Base-by-base conservation (phyloP, 495 filamentous ascomycete species). In the Aspergillus campestris region DNA sequence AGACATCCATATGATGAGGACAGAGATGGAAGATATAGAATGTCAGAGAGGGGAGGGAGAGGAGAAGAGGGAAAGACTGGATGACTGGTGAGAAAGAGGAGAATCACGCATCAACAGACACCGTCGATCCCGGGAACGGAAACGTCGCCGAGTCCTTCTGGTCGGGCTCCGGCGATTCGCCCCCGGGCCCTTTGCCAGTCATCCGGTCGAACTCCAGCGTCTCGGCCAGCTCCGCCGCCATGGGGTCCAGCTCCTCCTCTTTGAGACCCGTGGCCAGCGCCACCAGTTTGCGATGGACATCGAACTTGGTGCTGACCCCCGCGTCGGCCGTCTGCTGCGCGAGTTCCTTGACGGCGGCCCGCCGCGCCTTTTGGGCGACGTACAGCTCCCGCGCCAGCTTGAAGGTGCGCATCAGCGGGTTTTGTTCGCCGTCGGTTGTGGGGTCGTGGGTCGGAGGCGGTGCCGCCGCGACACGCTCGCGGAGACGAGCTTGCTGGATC, bases 261-360 rank as follows among this genome's bases (percentile, higher is more conserved):
- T 71, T 72, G 6, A 74, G 52, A 5, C 70, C 73, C 1, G 74
- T 69, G 8, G 71, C 70, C 38, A 75, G 58, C 33, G 70, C 60
- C n/a, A 76, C 72, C 8, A 78, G 62, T 48, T 66, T 74, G 45
- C 73, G 67, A 45, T 77, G 74, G 39, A 71, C 63, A 40, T 75
- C 72, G 24, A 70, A 70, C 45, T 71, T 75, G 47, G 73, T 71
- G 46, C 72, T 75, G 28, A 72, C 66, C 42, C 63, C 74, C 24
- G 62, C 70, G 59, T 69, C 71, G 5, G 64, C 70, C 36, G 71
- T 70, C 34, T 72, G 70, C 49, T 71, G 66, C 4, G 59, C 54
- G n/a, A 74, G 63, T 24, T 72, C 65, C 14, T 58, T 60, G 14
- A 78, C 67, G 6, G 70, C 59, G 5, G 53, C 50, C 10, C 62